Percentiles rank a stretch among this genome's conserved stretches.
phyloP scores from a whole-genome alignment of 495 filamentous ascomycete species.

The Bryoglossum gracile region DNA sequence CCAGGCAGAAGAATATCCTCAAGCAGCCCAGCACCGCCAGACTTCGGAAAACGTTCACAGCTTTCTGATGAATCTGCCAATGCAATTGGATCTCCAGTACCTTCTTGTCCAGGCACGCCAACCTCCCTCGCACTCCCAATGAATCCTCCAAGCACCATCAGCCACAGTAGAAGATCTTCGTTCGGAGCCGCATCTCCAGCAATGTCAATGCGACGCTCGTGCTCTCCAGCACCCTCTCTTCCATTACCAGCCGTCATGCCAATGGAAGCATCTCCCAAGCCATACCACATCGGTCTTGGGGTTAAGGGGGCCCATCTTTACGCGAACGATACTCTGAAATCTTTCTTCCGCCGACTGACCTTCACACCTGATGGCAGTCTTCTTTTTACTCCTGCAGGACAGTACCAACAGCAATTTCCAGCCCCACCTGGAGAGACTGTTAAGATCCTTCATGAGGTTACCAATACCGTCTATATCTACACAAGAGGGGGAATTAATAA shows the following conservation, averaged over 20 bases:
- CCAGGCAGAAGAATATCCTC: constrained; percentile 84
- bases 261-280: constrained; percentile 77
- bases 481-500: constrained; percentile 95
- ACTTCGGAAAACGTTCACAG: constrained; percentile 52
- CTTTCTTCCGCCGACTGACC: constrained; percentile 90
- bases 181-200: constrained; percentile 73
- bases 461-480: constrained; percentile 98
- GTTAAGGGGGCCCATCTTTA: constrained; percentile 85
- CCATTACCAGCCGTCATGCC: constrained; percentile 97
- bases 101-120: constrained; percentile 93
- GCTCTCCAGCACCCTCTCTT: constrained; percentile 90
- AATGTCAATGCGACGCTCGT: constrained; percentile 69
- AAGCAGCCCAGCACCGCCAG: constrained; percentile 86
- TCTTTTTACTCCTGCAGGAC: constrained; percentile 91
- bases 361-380: constrained; percentile 95
- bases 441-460: constrained; percentile 75
- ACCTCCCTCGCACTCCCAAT: constrained; percentile 85
- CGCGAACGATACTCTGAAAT: constrained; percentile 94
- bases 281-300: constrained; percentile 48
- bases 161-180: constrained; percentile 87
- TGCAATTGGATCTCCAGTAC: constrained; percentile 70
- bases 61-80: constrained; percentile 51
- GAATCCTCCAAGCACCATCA: constrained; percentile 85
- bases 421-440: constrained; percentile 58
- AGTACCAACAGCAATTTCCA: constrained; percentile 69